Evolutionary conservation across 2,329 filamentous ascomycete species (phyloP), one percentile per base, ranked within the genome.

Genomic region (Dactylellina haptotyla): DNA sequence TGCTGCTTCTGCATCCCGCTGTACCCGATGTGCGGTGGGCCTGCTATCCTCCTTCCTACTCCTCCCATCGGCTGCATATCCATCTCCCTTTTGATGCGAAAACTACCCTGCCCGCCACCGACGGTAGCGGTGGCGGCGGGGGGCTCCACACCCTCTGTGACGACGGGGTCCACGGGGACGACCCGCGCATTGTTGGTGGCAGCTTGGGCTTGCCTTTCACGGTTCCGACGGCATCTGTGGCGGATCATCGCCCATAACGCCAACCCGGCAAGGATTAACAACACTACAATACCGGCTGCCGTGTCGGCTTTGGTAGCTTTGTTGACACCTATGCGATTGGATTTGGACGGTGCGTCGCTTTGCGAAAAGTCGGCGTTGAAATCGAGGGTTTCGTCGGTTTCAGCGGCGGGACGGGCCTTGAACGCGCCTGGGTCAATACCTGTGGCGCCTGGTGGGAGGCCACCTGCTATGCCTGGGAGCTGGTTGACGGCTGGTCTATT

Each of bases 401-500:
- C 34, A 25, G n/a, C 20, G 14, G 26, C 28, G 26, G 18, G 61
- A 32, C 58, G 61, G 34, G n/a, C 14, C 23, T 14, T n/a, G 39
- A 61, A 56, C 5, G 65, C 56, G 14, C 30, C 57, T 32, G 54
- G 64, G 37, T 69, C 64, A 34, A 69, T 39, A n/a, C 48, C 63
- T 18, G 45, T 56, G 14, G 34, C 16, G 9, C 20, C 32, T 3
- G 32, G n/a, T 4, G 45, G 45, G 8, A 50, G 8, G 25, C 6
- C n/a, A 9, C 18, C 53, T 25, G 10, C 14, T 18, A 16, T 12
- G 23, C 4, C 32, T 3, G 66, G 48, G 20, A 71, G 39, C 30
- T 57, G 53, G 20, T 62, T 54, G 9, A 34, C 32, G 16, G 64
- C 25, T 16, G 30, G 30, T 23, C 25, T 14, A 16, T 12, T 18